Conservation (phyloP, 2,329 filamentous ascomycete genomes). For the Beauveria rudraprayagi region DNA sequence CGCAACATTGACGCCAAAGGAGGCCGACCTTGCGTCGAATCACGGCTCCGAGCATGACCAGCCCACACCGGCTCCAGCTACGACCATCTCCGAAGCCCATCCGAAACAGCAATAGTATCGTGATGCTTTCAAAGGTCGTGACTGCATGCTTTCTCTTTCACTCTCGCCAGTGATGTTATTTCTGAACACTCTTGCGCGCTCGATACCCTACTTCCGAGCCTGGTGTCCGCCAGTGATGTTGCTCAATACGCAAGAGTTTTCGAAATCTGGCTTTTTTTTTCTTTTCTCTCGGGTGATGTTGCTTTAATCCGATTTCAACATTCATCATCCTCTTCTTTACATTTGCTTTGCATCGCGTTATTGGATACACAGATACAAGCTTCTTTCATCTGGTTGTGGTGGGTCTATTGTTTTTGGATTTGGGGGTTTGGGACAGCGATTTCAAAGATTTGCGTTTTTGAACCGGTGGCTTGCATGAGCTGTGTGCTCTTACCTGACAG, state of each 20-base stretch:
- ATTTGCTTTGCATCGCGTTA: not conserved
- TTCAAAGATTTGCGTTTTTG: not conserved
- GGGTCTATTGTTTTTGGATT: no score
- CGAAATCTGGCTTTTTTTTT: constrained; percentile 10
- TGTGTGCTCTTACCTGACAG: not conserved
- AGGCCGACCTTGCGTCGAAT: constrained; percentile 4
- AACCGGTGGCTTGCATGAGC: not conserved
- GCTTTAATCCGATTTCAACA: not conserved
- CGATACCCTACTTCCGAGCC: constrained; percentile 9
- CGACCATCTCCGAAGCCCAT: not conserved
- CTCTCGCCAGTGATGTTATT: constrained; percentile 11
- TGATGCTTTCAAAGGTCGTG: not conserved
- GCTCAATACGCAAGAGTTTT: constrained; percentile 7
- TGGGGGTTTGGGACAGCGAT: not conserved
- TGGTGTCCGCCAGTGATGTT: constrained; percentile 10
- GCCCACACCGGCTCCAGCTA: not conserved
- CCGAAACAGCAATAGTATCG: not conserved
- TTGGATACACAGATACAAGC: constrained; percentile 1
- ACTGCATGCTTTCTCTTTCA: not conserved
- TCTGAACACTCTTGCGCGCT: constrained; percentile 9
- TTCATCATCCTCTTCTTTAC: not conserved
- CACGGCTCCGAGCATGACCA: constrained; percentile 8
- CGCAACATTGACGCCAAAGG: not conserved
- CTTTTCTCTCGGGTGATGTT: not conserved
- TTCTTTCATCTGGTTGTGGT: not conserved